phyloP scores from a whole-genome alignment of 768 basidiomycete genomes.

The Tulasnella sp. region DNA sequence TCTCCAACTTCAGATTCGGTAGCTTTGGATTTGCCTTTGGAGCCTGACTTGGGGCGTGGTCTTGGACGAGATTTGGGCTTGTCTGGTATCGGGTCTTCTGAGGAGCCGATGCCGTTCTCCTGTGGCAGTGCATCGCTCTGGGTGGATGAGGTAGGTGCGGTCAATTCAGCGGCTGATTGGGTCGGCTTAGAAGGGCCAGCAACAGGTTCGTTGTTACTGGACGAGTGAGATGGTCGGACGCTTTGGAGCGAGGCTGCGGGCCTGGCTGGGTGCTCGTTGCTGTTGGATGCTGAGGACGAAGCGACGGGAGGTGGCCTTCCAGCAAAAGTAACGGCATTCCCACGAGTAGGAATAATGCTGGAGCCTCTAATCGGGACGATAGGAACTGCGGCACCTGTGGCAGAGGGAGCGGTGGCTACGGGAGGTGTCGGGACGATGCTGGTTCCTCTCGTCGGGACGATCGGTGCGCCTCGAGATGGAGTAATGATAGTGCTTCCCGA shows the following conservation, averaged over 20 bases:
- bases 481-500: neutral
- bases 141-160: neutral
- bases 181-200: neutral
- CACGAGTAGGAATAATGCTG: slow-evolving; percentile 2
- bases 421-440: neutral
- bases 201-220: neutral
- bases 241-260: neutral
- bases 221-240: neutral
- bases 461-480: neutral
- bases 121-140: neutral
- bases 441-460: neutral
- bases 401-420: neutral
- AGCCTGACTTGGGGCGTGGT: neutral
- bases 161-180: neutral
- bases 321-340: neutral
- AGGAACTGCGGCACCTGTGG: neutral
- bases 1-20: neutral
- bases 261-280: neutral
- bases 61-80: neutral
- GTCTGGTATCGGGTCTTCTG: neutral
- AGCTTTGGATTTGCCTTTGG: neutral
- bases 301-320: neutral
- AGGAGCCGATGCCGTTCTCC: neutral
- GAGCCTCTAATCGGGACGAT: neutral
- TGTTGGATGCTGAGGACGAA: neutral